phyloP scores from a whole-genome alignment of 2,329 filamentous ascomycete genomes.

The Biscogniauxia mediterranea region DNA sequence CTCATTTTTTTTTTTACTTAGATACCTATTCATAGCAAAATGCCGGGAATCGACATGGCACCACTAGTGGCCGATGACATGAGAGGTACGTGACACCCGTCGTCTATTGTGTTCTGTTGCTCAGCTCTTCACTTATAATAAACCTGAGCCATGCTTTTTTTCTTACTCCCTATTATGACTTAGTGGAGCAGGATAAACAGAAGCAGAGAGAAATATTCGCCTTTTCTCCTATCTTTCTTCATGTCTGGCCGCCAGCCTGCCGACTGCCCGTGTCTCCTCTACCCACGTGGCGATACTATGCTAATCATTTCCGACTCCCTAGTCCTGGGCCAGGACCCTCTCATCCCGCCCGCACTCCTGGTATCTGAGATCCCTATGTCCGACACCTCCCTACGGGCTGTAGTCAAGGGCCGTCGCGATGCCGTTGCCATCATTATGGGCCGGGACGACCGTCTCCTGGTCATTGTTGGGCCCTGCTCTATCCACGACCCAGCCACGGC shows the following conservation, averaged over 20 bases:
- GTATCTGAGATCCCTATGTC: conserved; percentile 79
- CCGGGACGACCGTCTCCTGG: conserved; percentile 81
- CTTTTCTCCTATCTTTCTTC: neutral
- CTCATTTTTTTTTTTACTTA: neutral
- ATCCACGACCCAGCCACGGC: conserved; percentile 91
- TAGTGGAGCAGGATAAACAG: neutral
- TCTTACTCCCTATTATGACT: conserved; percentile 1
- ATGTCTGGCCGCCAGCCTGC: neutral
- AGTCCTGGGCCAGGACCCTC: conserved; percentile 93
- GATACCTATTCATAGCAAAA: conserved; percentile 16
- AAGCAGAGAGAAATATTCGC: neutral
- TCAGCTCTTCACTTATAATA: conserved; percentile 3
- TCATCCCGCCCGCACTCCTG: conserved; percentile 86
- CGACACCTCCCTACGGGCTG: conserved; percentile 60
- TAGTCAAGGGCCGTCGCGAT: conserved; percentile 68
- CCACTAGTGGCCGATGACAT: conserved; percentile 37
- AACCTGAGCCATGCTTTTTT: conserved; percentile 1
- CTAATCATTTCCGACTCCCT: conserved; percentile 28
- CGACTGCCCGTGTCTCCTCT: neutral
- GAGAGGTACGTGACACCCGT: conserved; percentile 34
- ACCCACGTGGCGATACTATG: conserved; percentile 19
- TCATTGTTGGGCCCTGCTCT: conserved; percentile 93
- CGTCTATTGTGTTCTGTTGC: neutral
- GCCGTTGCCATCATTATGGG: conserved; percentile 75
- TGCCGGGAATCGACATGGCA: conserved; percentile 36